Evolutionary conservation across 306 rosid genomes (phyloP).

Genomic region (Acacia acuminata): DNA sequence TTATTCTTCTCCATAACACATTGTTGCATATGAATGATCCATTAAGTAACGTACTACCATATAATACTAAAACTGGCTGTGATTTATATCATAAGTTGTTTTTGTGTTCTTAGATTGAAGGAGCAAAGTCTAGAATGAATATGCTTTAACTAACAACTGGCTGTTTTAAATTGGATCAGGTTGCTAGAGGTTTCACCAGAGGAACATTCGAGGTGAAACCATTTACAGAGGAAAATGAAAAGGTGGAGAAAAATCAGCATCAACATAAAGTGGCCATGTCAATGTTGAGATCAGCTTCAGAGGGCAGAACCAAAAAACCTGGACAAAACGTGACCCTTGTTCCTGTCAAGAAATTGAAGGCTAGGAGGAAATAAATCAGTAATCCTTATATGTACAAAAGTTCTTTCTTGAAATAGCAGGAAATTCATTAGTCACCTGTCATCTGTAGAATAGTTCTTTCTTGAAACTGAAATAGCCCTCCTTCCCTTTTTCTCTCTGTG

Average conservation of each 20-base stretch:
- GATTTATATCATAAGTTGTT: neutral
- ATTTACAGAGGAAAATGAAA: constrained; percentile 61
- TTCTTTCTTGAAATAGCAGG: constrained; percentile 38
- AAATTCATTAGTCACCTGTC: constrained; percentile 38
- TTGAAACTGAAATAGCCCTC: constrained; percentile 7
- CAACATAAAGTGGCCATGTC: constrained; percentile 62
- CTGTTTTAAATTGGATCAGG: constrained; percentile 54
- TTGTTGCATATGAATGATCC: neutral
- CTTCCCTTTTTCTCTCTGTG: neutral
- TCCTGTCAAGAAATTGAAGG: constrained; percentile 72
- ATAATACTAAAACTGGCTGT: neutral
- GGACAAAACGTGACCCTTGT: constrained; percentile 59
- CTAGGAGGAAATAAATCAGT: constrained; percentile 50
- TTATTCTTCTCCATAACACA: constrained; percentile 1
- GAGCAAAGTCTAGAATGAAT: constrained; percentile 16
- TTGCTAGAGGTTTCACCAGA: constrained; percentile 87
- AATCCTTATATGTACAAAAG: neutral
- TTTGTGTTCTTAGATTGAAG: neutral
- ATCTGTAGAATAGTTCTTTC: constrained; percentile 16
- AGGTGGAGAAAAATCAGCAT: constrained; percentile 50
- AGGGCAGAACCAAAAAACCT: constrained; percentile 45
- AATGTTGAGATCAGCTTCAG: constrained; percentile 55
- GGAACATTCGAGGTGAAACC: constrained; percentile 83
- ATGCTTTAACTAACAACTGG: constrained; percentile 32
- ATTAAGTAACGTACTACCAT: neutral